These are phyloP conservation scores for Solanum piurae DNA, from an alignment of 257 asterid genomes.

Conservation along the genomic window DNA sequence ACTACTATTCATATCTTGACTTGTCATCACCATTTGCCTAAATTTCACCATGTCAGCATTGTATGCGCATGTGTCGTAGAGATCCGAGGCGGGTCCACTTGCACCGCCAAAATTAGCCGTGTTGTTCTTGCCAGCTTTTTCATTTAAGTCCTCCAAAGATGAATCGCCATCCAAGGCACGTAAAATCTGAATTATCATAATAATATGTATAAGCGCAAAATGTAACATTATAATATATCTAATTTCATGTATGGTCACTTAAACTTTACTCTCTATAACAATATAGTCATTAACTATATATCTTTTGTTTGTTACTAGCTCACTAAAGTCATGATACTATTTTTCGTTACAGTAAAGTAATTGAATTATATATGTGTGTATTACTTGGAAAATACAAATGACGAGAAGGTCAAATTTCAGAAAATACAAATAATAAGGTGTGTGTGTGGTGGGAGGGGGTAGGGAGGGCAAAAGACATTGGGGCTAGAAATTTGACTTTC, in stretches of 20 bases:
- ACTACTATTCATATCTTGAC: constrained; percentile 35
- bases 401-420: too few relatives aligned
- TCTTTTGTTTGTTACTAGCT: not conserved
- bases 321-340: not conserved
- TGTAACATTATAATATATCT: not conserved
- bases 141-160: constrained; percentile 58
- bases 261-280: not conserved
- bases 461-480: too few relatives aligned
- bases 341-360: not conserved
- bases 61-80: constrained; percentile 64
- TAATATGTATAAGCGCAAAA: not conserved
- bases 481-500: not conserved
- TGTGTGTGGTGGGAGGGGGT: too few relatives aligned
- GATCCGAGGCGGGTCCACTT: not conserved
- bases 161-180: constrained; percentile 71
- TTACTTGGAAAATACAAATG: not conserved
- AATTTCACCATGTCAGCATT: constrained; percentile 86
- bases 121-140: constrained; percentile 33
- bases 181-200: constrained; percentile 30
- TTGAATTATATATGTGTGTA: not conserved
- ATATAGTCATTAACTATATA: not conserved
- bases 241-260: not conserved
- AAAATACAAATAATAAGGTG: too few relatives aligned
- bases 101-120: constrained; percentile 8
- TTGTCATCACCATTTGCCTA: constrained; percentile 59